Evolutionary conservation across 1,139 yeast species (phyloP), one percentile per base, ranked within the genome.

Genomic region (Pichia norvegensis): DNA sequence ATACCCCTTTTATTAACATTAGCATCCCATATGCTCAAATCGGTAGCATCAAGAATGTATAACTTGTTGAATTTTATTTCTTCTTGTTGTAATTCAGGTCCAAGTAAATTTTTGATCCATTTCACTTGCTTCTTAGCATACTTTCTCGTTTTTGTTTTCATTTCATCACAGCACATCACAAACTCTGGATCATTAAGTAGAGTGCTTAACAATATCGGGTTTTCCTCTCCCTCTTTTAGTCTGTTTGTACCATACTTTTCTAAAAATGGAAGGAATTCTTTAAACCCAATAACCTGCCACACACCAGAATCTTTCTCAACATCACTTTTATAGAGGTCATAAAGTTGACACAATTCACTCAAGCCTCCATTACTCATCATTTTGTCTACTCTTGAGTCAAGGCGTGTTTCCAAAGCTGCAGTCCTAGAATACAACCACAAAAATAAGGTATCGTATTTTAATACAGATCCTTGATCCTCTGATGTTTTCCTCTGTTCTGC

Each of bases 281-380:
- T 86, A 63, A 87, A 92, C 1, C 99, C 99, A 57, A 92, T 88
- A 1, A 87, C 96, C 64, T 92, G 98, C 87, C 88, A 90, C 0
- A 92, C 75, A 1, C 98, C 97, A 46, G 76, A 68, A 44, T 85
- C 82, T 46, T 79, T 66, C 46, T 76, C 79, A 45, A 42, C 25
- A 56, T 47, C 36, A 3, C 39, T 20, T 20, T 35, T 8, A 51
- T 73, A 82, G 36, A 64, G 68, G 0, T 64, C 58, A 57, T 73
- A 79, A 60, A 92, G 61, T 44, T 78, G 75, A 9, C 72, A 59
- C 13, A 92, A 75, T 61, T 92, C 98, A 0, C 70, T 70, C 40
- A 83, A 55, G 0, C 87, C 96, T 0, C 90, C 90, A 1, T 60
- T 59, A 1, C 65, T 61, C 59, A 90, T 67, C 99, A 92, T 92